Evolutionary conservation across 208 protist species (phyloP).

Genomic region (Crithidia thermophila): DNA sequence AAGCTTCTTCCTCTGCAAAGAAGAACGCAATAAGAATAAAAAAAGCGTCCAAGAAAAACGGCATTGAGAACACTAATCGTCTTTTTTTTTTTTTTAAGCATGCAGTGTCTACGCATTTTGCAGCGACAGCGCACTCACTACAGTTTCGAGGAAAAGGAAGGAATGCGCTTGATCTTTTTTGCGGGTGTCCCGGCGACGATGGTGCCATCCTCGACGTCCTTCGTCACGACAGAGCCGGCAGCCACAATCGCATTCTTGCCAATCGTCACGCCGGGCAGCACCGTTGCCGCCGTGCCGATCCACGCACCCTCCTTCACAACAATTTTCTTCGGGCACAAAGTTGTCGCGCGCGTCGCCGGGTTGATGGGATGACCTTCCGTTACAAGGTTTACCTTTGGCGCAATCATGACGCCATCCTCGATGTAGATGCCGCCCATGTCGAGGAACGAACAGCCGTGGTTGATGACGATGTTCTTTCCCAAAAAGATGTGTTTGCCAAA

Average conservation of each 20-base stretch:
- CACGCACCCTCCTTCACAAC: constrained; percentile 59
- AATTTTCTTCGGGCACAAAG: constrained; percentile 45
- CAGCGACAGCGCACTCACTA: no score
- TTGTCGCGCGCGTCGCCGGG: constrained; percentile 13
- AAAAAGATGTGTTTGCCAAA: constrained; percentile 76
- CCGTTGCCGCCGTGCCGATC: constrained; percentile 54
- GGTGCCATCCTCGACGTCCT: constrained; percentile 66
- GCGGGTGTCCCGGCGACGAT: constrained; percentile 83
- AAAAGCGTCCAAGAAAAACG: no score
- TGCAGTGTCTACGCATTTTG: no score
- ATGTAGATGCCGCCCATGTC: constrained; percentile 71
- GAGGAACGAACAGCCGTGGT: constrained; percentile 71
- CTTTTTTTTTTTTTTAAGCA: no score
- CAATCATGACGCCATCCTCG: constrained; percentile 60
- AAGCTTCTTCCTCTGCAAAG: no score
- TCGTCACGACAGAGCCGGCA: constrained; percentile 82
- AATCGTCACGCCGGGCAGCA: constrained; percentile 81
- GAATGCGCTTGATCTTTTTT: constrained; percentile 36
- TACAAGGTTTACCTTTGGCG: constrained; percentile 63
- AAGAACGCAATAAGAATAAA: no score
- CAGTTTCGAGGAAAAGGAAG: no score
- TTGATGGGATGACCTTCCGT: constrained; percentile 77
- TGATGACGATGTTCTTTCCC: constrained; percentile 64
- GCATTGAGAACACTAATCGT: no score
- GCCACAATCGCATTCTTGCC: constrained; percentile 71